Evolutionary conservation across 139 green algal species (phyloP).

Genomic region (Chlorella sorokiniana): DNA sequence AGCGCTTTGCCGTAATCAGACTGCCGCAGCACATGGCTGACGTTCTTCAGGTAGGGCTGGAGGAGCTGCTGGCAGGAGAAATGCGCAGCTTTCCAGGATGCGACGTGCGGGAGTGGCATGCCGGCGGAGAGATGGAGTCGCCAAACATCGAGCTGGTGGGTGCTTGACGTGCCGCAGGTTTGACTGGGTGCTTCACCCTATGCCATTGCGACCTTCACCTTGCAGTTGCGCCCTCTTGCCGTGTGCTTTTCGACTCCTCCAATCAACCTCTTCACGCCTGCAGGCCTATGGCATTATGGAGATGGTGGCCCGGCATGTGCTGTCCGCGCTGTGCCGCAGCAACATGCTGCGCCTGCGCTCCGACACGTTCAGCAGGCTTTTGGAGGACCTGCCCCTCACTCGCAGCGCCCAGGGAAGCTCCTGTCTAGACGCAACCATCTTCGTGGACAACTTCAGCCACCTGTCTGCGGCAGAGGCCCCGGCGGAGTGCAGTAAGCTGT

Average conservation of each 20-base stretch:
- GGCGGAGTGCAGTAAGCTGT: background rate
- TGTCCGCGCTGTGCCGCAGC: conserved; percentile 13
- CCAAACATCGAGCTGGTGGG: background rate
- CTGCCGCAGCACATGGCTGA: background rate
- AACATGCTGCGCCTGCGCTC: conserved; percentile 17
- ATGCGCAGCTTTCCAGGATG: conserved; percentile 7
- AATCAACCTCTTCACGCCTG: background rate
- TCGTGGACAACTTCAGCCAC: conserved; percentile 6
- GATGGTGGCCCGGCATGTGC: background rate
- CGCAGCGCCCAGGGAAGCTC: conserved; percentile 15
- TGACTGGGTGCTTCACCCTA: background rate
- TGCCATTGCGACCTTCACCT: background rate
- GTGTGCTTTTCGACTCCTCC: background rate
- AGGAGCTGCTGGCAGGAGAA: background rate
- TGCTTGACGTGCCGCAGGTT: background rate
- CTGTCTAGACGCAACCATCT: background rate
- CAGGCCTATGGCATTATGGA: conserved; percentile 11
- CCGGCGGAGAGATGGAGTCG: background rate
- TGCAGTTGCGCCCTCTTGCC: background rate
- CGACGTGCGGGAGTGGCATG: conserved; percentile 11
- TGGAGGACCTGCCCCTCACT: conserved; percentile 19
- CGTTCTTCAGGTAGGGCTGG: background rate
- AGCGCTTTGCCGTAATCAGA: background rate
- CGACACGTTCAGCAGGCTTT: conserved; percentile 5
- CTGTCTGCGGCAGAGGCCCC: background rate